Base-by-base conservation (phyloP, 495 filamentous ascomycete genomes). In the Hyaloscypha bicolor region DNA sequence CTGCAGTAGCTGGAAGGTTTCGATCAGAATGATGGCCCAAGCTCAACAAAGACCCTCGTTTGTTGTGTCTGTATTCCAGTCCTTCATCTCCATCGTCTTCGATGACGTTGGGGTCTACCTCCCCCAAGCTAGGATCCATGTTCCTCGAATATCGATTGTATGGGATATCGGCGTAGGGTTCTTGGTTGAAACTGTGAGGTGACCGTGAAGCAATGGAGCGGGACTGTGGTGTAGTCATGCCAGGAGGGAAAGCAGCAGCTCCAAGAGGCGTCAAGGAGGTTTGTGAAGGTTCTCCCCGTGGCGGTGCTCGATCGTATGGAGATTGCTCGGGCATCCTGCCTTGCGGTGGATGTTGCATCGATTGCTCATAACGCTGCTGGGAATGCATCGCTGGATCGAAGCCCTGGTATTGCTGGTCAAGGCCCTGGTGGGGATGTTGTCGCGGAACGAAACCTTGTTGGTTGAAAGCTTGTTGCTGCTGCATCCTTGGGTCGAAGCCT, bases 11-110 rank as follows among this genome's bases (percentile, higher is more conserved):
- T 56, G 72, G 70, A 42, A 67, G 65, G 58, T 69, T 64, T 35
- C 67, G 61, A 57, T 72, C 66, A 22, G 73, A 71, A 32, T 68
- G 74, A 66, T 69, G 76, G 63, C 80, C 80, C 12, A 88, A 73
- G 68, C 85, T 85, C 42, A 90, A 74, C 68, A 85, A 83, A 33
- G 85, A 88, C 56, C 79, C 74, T 74, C 79, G 69, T 66, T 81
- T 70, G 70, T 77, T 64, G 64, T 75, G 74, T 31, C 77, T 74
- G 63, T 86, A 86, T 9, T 82, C 78, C 57, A 93, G 83, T 4
- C 89, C 92, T 68, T 97, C 93, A 71, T 97, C 93, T 9, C 90
- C 92, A 71, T 96, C 93, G 72, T 97, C 93, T 3, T 84, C 87
- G 62, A 96, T 93, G 2, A 89, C 88, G 67, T 90, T 86, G 0